phyloP scores from a whole-genome alignment of 495 filamentous ascomycete species.

The Trichoderma orchidacearum region DNA sequence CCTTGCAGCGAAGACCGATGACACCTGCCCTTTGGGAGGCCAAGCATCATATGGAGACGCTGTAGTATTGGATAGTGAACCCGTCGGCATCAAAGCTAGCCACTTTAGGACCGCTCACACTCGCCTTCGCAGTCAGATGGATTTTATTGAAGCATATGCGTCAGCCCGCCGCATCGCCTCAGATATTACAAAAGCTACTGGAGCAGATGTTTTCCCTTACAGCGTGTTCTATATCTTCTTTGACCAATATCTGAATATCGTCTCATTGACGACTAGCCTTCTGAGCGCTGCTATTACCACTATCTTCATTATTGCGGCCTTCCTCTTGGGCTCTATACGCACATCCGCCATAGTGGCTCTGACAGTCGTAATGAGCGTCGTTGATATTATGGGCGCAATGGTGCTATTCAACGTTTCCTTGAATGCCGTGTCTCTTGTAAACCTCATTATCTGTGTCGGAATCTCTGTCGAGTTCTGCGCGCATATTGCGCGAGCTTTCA shows the following conservation, averaged over 20 bases:
- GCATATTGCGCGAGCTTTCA: conserved; percentile 90
- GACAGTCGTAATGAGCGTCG: conserved; percentile 82
- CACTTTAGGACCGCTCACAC: conserved; percentile 88
- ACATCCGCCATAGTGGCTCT: conserved; percentile 72
- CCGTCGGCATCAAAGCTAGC: conserved; percentile 54
- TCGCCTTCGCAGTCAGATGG: conserved; percentile 72
- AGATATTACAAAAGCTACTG: conserved; percentile 51
- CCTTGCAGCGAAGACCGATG: conserved; percentile 64
- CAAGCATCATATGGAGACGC: conserved; percentile 78
- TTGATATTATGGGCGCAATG: conserved; percentile 94
- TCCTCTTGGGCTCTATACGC: conserved; percentile 69
- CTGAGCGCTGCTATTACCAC: conserved; percentile 71
- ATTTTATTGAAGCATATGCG: conserved; percentile 84
- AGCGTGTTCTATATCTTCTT: conserved; percentile 98
- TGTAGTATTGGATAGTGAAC: conserved; percentile 58
- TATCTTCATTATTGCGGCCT: conserved; percentile 62
- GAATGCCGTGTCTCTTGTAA: conserved; percentile 93
- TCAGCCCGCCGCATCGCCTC: conserved; percentile 81
- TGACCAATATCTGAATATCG: conserved; percentile 85
- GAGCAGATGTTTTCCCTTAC: conserved; percentile 81
- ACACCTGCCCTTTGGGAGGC: conserved; percentile 76
- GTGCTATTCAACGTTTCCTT: conserved; percentile 77
- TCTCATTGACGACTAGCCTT: conserved; percentile 60
- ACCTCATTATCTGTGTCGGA: conserved; percentile 90
- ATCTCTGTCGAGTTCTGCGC: conserved; percentile 97